Base-by-base conservation (phyloP, 2,329 filamentous ascomycete genomes). In the Albifimbria verrucaria region DNA sequence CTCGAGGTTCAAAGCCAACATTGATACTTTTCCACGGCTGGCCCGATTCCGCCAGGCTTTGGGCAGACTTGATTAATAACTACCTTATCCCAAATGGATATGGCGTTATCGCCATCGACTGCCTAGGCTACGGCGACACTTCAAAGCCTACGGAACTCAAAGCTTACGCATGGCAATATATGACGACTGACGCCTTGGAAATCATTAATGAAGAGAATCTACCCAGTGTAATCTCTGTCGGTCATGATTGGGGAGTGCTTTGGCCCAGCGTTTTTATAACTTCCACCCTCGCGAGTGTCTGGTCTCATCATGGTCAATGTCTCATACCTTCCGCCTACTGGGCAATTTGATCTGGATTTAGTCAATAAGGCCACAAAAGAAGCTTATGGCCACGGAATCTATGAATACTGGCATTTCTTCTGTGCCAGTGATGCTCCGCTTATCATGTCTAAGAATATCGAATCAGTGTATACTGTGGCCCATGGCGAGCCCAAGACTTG, bases 211-310 rank as follows among this genome's bases (percentile, higher is more conserved):
- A 61, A 5, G 73, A 77, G 57, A 52, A 62, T 2, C 55, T 73
- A 20, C 42, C 59, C 45, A 62, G 63, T 32, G 65, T 69, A 25
- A 66, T 79, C 51, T 67, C 73, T 3, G 64, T 79, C 26, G 78
- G 77, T 43, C 77, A 80, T 55, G 77, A 81, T 59, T 80, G 76
- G 77, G 78, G 78, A 69, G 70, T 17, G 55, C 51, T 7, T 55
- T 73, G 11, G 69, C 71, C 1, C 68, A 72, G 50, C 68, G 75
- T 15, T 54, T 77, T 15, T 77, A 72, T 57, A 67, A 74, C 47
- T 72, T 70, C 55, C 60, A 73, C 50, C 72, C 70, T 61, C 71
- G 2, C 68, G 73, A 12, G 70, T 77, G 6, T 47, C 60, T 4
- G 76, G 72, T n/a, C 58, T 79, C 2, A 60, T 71, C 7, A 64